Evolutionary conservation across 257 asterid species (phyloP).

Genomic region (Linderniella brevidens): DNA sequence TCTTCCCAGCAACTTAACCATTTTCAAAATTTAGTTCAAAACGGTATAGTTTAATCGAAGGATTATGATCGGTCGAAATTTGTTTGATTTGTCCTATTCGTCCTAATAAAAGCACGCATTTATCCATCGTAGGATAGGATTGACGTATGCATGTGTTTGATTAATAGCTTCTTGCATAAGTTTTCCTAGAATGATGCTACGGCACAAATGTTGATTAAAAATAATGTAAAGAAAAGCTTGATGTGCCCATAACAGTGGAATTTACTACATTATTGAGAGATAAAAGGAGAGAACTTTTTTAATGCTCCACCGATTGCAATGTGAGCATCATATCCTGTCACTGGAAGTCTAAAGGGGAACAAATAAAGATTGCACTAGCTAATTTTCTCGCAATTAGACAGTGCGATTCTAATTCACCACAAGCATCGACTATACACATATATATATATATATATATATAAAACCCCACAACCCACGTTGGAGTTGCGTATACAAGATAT

Average conservation of each 20-base stretch:
- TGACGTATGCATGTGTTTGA: background rate
- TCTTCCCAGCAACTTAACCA: too few species aligned
- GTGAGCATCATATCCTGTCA: conserved; percentile 37
- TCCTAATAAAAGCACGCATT: too few species aligned
- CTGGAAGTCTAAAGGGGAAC: conserved; percentile 13
- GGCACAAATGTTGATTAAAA: conserved; percentile 12
- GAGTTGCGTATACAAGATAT: conserved; percentile 1
- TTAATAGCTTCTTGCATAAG: conserved; percentile 14
- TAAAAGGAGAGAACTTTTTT: conserved; percentile 14
- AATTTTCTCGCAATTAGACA: conserved; percentile 24
- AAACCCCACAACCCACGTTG: conserved; percentile 24
- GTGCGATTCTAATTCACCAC: conserved; percentile 82
- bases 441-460: conserved; percentile 19
- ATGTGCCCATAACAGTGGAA: conserved; percentile 26
- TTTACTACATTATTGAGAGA: conserved; percentile 11
- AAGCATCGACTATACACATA: conserved; percentile 23
- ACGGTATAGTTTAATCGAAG: too few species aligned
- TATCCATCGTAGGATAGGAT: too few species aligned
- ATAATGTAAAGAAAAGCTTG: conserved; percentile 10
- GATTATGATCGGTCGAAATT: too few species aligned
- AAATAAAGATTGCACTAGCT: conserved; percentile 16
- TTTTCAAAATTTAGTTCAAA: too few species aligned
- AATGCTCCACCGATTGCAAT: conserved; percentile 21
- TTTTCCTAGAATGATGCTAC: conserved; percentile 4
- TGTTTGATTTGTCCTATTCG: too few species aligned